Base-by-base conservation (phyloP, 345 rosid species). In the Lepidium africanum region DNA sequence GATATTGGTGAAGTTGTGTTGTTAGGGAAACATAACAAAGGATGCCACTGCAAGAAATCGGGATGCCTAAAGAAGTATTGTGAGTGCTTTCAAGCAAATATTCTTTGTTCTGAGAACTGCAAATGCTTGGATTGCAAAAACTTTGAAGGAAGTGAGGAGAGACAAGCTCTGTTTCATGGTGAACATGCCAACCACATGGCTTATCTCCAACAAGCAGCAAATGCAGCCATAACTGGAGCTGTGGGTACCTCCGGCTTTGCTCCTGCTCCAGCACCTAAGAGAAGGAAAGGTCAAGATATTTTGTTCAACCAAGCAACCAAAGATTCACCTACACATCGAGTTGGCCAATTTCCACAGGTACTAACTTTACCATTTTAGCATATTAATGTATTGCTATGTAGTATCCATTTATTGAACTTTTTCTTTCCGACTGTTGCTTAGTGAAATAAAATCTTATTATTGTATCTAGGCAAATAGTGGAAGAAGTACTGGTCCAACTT, bases 51-150 rank as follows among this genome's bases (percentile, higher is more conserved):
- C 78, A 94, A 94, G 85, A 94, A 91, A 79, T 94, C 99, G 0
- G 96, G 97, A 17, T 94, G 99, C 77, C 97, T 94, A 47, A 94
- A 91, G 72, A 94, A 94, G 88, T 94, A 94, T 76, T 94, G 99
- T 57, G 99, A 94, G 71, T 94, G 97, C 69, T 94, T 91, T 81
- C 99, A 94, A 45, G 99, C 99, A 42, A 89, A 91, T 78, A 89
- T 94, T 77, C 90, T 94, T 7, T 94, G 99, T 72, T 94, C 97
- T 4, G 99, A 94, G 70, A 94, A 91, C 77, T 94, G 97, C 76
- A 86, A 85, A 82, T 94, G 99, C 76, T 81, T 89, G 80, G 99
- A 89, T 80, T 94, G 99, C 84, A 94, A 91, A 76, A 94, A 91
- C 78, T 91, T 86, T 70, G 97, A 91, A 78, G 99, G 96, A 72